A percentile compares a stretch with the other conserved stretches of the same genome.
These are phyloP conservation scores for Pythium periplocum DNA, from an alignment of 352 stramenopile species.

Conservation along the genomic window DNA sequence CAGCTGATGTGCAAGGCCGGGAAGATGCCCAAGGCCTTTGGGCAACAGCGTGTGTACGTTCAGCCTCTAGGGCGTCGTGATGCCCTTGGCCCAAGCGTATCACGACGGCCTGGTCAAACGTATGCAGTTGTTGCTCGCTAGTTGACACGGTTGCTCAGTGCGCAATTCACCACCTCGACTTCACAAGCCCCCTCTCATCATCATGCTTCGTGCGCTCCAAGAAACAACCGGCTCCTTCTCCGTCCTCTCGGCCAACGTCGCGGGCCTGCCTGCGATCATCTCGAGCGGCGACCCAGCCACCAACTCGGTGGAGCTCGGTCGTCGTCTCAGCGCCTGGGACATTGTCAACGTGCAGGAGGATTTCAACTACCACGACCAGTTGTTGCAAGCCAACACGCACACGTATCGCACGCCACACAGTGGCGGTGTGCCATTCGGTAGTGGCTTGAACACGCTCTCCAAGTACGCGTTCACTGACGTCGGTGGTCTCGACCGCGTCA, in stretches of 20 bases:
- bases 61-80: no score
- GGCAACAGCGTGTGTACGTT: no score
- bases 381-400: slow-evolving; percentile 38
- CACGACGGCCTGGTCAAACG: no score
- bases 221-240: slow-evolving; percentile 24
- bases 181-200: neutral
- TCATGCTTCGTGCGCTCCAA: slow-evolving; percentile 27
- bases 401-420: slow-evolving; percentile 38
- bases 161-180: no score
- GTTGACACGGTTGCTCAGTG: no score
- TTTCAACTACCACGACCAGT: slow-evolving; percentile 20
- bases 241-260: slow-evolving; percentile 42
- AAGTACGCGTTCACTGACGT: slow-evolving; percentile 32
- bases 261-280: slow-evolving; percentile 32
- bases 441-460: slow-evolving; percentile 42
- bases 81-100: no score
- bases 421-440: slow-evolving; percentile 36
- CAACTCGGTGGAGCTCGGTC: slow-evolving; percentile 44
- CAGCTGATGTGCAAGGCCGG: no score
- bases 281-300: slow-evolving; percentile 36
- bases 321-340: slow-evolving; percentile 23
- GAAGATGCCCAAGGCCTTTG: no score
- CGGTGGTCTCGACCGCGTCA: slow-evolving; percentile 31
- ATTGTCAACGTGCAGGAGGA: slow-evolving; percentile 20
- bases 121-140: no score